A percentile compares a stretch with the other conserved stretches of the same genome.
Evolutionary conservation across 208 protist genomes (phyloP).

Genomic region (Trichomonas vaginalis): DNA sequence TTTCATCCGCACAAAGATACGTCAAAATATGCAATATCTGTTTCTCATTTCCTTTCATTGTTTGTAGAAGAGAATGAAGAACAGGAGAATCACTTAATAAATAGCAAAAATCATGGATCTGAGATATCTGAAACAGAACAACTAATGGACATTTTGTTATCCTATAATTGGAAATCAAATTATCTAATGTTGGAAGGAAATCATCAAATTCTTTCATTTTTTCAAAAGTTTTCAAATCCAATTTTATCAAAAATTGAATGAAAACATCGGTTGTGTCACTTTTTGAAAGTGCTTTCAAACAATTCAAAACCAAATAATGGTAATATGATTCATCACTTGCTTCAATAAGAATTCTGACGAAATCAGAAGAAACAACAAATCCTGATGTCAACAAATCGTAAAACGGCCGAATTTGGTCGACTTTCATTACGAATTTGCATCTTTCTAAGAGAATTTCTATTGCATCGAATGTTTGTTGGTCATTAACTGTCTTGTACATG

Average conservation of each 20-base stretch:
- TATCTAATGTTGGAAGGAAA: neutral
- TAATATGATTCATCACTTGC: neutral
- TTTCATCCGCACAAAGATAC: neutral
- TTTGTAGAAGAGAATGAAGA: neutral
- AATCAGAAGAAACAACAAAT: neutral
- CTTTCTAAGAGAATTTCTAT: neutral
- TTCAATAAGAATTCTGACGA: neutral
- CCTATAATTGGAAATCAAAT: neutral
- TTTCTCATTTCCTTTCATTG: neutral
- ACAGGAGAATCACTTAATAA: neutral
- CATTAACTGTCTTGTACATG: neutral
- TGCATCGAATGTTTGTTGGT: neutral
- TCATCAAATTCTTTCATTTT: neutral
- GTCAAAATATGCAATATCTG: neutral
- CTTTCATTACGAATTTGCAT: neutral
- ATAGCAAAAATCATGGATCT: neutral
- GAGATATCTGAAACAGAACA: neutral
- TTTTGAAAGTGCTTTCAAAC: neutral
- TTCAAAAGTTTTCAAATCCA: neutral
- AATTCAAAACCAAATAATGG: neutral
- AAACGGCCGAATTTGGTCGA: neutral
- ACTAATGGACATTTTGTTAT: neutral
- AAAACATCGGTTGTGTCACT: neutral
- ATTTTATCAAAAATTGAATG: neutral
- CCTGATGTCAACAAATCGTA: neutral